A percentile compares a stretch with the other conserved stretches of the same genome.
Conservation (phyloP, 2,329 filamentous ascomycete species). For the Aspergillus proliferans region DNA sequence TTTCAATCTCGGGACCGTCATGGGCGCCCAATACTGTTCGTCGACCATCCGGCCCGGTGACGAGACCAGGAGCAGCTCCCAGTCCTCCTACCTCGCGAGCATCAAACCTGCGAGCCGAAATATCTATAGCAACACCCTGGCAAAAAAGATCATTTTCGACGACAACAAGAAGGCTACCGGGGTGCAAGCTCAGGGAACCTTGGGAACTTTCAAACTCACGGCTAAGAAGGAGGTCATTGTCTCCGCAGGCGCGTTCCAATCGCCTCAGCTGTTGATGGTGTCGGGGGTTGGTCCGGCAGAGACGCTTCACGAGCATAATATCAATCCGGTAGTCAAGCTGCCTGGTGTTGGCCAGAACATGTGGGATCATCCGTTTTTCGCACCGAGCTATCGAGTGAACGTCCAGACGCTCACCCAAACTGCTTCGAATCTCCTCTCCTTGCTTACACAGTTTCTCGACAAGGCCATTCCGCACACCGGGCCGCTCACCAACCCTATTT, state of each 20-base stretch:
- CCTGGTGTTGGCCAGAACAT: conserved; percentile 34
- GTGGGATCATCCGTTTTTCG: conserved; percentile 29
- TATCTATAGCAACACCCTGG: conserved; percentile 39
- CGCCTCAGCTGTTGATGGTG: conserved; percentile 48
- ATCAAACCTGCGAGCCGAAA: conserved; percentile 28
- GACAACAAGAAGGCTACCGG: conserved; percentile 36
- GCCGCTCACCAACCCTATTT: conserved; percentile 17
- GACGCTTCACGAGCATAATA: conserved; percentile 18
- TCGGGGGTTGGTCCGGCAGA: conserved; percentile 43
- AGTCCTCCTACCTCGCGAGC: conserved; percentile 30
- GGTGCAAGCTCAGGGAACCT: conserved; percentile 27
- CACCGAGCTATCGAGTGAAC: conserved; percentile 20
- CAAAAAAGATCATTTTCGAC: conserved; percentile 40
- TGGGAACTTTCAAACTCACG: conserved; percentile 30
- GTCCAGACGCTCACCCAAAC: conserved; percentile 19
- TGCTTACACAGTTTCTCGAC: conserved; percentile 6
- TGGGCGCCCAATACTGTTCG: conserved; percentile 36
- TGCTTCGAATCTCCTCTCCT: conserved; percentile 10
- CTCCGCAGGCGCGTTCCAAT: conserved; percentile 48
- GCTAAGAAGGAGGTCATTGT: conserved; percentile 48
- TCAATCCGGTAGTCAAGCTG: conserved; percentile 21
- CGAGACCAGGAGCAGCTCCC: conserved; percentile 23
- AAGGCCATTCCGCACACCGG: conserved; percentile 13
- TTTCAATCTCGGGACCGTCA: conserved; percentile 39
- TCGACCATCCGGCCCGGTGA: conserved; percentile 22